Percentiles rank a stretch among this genome's conserved stretches.
These are phyloP conservation scores for Agrocybe pediades DNA, from an alignment of 768 basidiomycete species.

Conservation along the genomic window DNA sequence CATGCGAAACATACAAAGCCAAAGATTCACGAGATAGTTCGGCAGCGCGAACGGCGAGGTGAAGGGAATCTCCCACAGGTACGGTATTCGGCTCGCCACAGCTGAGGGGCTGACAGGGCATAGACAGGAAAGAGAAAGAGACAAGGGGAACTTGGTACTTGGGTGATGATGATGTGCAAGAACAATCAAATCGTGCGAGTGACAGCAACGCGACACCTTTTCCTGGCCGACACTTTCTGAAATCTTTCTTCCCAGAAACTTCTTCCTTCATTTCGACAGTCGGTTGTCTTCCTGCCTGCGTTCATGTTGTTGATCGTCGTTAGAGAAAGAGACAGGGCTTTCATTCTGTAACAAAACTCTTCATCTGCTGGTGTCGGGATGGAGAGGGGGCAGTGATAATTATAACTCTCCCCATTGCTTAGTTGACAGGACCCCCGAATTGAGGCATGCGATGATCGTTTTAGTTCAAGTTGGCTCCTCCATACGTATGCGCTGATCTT, in stretches of 20 bases:
- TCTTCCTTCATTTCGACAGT: background rate
- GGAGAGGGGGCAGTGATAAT: background rate
- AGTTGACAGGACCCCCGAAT: no score
- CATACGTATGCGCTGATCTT: background rate
- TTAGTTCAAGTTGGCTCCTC: background rate
- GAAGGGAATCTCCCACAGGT: background rate
- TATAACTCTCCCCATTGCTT: constrained; percentile 3
- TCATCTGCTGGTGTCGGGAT: no score
- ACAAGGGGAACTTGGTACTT: no score
- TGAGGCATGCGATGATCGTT: constrained; percentile 12
- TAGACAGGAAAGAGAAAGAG: background rate
- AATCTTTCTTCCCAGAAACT: no score
- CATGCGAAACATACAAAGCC: no score
- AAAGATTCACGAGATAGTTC: background rate
- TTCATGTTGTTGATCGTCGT: background rate
- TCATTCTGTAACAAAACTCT: background rate
- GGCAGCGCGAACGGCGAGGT: background rate
- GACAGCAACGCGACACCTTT: no score
- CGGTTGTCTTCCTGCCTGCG: background rate
- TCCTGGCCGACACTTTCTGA: no score
- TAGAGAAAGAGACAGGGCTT: constrained; percentile 4
- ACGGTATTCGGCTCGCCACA: background rate
- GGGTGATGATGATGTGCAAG: no score
- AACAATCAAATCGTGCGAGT: no score
- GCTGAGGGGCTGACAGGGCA: background rate